These are phyloP conservation scores for Lactarius akahatsu DNA, from an alignment of 768 basidiomycete genomes.

Conservation along the genomic window DNA sequence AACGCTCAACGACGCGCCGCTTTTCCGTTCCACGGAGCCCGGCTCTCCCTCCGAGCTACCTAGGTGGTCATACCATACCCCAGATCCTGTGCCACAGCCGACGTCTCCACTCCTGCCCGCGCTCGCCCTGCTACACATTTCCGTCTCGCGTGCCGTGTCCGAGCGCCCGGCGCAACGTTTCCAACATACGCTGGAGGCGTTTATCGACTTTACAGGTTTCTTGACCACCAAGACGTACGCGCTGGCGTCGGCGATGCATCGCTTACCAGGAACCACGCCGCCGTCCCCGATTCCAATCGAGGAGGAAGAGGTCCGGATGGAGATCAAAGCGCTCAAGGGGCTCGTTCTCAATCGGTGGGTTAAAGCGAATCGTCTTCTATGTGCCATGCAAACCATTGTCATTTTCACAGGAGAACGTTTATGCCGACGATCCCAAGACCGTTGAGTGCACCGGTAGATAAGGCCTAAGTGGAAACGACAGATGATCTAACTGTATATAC, in stretches of 20 bases:
- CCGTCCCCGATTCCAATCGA: conserved; percentile 36
- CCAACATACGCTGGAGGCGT: conserved; percentile 62
- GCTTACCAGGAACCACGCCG: conserved; percentile 29
- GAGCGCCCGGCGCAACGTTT: conserved; percentile 37
- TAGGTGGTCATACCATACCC: conserved; percentile 43
- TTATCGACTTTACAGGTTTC: conserved; percentile 77
- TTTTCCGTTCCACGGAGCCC: conserved; percentile 41
- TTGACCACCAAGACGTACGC: conserved; percentile 72
- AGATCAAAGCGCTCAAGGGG: conserved; percentile 76
- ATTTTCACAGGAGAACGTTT: conserved; percentile 25
- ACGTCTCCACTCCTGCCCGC: conserved; percentile 31
- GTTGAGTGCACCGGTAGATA: conserved; percentile 14
- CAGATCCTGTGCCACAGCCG: conserved; percentile 32
- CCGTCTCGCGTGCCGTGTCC: conserved; percentile 16
- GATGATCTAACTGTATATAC: not conserved
- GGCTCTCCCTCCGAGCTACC: conserved; percentile 30
- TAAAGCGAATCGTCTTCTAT: not conserved
- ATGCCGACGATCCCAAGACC: conserved; percentile 23
- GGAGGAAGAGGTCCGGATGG: conserved; percentile 69
- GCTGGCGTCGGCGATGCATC: conserved; percentile 33
- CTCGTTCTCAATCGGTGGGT: conserved; percentile 71
- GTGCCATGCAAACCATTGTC: not conserved
- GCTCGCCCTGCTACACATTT: conserved; percentile 28
- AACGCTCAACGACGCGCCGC: conserved; percentile 50
- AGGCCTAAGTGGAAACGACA: not conserved